Percentiles rank a stretch among this genome's conserved stretches.
Evolutionary conservation across 192 early-diverging fungal species (phyloP).

Genomic region (Backusella parvicylindrica): DNA sequence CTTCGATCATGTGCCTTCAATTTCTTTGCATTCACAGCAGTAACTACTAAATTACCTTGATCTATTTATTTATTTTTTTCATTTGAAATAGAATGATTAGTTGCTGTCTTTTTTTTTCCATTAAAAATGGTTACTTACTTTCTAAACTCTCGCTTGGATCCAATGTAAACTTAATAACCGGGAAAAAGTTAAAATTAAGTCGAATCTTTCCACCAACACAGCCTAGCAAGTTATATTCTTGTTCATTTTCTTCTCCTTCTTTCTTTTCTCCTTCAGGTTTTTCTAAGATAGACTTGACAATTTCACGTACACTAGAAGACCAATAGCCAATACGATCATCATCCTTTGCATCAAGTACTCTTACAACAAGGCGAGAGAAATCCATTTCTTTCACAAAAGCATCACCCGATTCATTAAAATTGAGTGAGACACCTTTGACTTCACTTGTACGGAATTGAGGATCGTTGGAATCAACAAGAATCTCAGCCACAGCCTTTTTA

Average conservation of each 20-base stretch:
- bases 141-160: slow-evolving; percentile 49
- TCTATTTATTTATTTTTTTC: slow-evolving; percentile 28
- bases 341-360: slow-evolving; percentile 26
- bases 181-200: slow-evolving; percentile 41
- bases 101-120: neutral
- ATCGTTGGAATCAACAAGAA: slow-evolving; percentile 46
- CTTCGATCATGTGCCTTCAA: slow-evolving; percentile 66
- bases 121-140: slow-evolving; percentile 31
- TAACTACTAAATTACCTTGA: slow-evolving; percentile 63
- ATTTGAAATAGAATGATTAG: neutral
- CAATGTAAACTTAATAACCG: slow-evolving; percentile 40
- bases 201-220: slow-evolving; percentile 26
- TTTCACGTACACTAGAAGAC: neutral
- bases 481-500: slow-evolving; percentile 36
- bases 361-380: slow-evolving; percentile 44
- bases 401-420: slow-evolving; percentile 43
- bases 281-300: neutral
- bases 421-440: slow-evolving; percentile 22
- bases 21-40: slow-evolving; percentile 51
- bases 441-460: slow-evolving; percentile 40
- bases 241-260: neutral
- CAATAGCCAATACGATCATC: slow-evolving; percentile 14
- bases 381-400: slow-evolving; percentile 58
- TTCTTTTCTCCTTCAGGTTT: neutral
- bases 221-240: slow-evolving; percentile 15